Conservation (phyloP, 1,284 basidiomycete species). For the Cerrena zonata region DNA sequence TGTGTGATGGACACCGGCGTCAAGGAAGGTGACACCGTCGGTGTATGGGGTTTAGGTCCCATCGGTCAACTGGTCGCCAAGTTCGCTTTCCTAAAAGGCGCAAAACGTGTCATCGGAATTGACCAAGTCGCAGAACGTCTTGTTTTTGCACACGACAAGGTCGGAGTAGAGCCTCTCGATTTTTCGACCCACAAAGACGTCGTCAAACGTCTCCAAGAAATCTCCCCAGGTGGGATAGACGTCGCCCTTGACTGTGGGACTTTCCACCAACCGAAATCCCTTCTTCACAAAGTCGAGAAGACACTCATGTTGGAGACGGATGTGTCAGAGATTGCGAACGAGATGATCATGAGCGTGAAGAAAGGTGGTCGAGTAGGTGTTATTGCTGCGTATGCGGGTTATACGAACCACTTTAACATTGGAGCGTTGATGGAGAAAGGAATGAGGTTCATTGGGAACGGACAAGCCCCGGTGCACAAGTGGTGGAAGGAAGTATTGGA, state of each 20-base stretch:
- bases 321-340: conserved; percentile 66
- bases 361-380: conserved; percentile 63
- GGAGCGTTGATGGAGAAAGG: conserved; percentile 79
- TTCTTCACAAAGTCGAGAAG: conserved; percentile 65
- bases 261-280: conserved; percentile 66
- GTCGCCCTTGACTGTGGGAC: conserved; percentile 57
- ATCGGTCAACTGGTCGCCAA: conserved; percentile 57
- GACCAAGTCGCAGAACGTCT: conserved; percentile 62
- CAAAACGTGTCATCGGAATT: conserved; percentile 67
- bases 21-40: conserved; percentile 59
- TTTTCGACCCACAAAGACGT: conserved; percentile 56
- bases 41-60: conserved; percentile 62
- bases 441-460: conserved; percentile 63
- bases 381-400: conserved; percentile 60
- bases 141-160: conserved; percentile 49
- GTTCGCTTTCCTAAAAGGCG: conserved; percentile 66
- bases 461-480: conserved; percentile 67
- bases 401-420: conserved; percentile 67
- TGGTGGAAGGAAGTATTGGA: conserved; percentile 72
- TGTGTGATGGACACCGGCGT: conserved; percentile 66
- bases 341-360: conserved; percentile 56
- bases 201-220: conserved; percentile 52
- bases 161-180: conserved; percentile 59
- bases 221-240: conserved; percentile 61
- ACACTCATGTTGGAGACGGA: conserved; percentile 73